Evolutionary conservation across 1,284 basidiomycete genomes (phyloP).

Genomic region (Pseudozyma hubeiensis): DNA sequence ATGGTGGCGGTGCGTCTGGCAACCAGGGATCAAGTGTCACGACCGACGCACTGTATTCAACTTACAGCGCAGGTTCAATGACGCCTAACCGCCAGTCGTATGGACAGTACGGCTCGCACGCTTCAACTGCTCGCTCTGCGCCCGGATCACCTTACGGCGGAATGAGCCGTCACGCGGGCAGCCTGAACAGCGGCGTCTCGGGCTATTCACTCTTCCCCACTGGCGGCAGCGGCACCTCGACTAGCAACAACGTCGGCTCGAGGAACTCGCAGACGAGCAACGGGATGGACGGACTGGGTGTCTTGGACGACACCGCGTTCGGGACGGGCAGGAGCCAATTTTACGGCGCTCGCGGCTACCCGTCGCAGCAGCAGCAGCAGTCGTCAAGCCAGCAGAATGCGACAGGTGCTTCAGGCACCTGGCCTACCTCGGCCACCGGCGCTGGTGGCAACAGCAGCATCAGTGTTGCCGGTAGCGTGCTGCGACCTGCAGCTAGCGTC

Average conservation of each 20-base stretch:
- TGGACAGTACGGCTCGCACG: slow-evolving; percentile 25
- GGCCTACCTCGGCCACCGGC: slow-evolving; percentile 14
- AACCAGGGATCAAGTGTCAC: slow-evolving; percentile 30
- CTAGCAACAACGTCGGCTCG: slow-evolving; percentile 6
- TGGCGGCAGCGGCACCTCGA: slow-evolving; percentile 17
- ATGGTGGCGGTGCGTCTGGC: slow-evolving; percentile 11
- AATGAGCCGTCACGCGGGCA: slow-evolving; percentile 35
- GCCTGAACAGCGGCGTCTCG: slow-evolving; percentile 21
- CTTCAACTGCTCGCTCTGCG: slow-evolving; percentile 36
- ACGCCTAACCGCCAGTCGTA: slow-evolving; percentile 40
- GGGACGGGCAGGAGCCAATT: slow-evolving; percentile 28
- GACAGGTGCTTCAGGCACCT: slow-evolving; percentile 11
- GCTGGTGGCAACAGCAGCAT: slow-evolving; percentile 13
- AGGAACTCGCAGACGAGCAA: slow-evolving; percentile 27
- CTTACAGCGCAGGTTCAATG: slow-evolving; percentile 36
- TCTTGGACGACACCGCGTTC: slow-evolving; percentile 32
- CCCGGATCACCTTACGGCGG: slow-evolving; percentile 52
- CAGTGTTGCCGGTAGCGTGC: slow-evolving; percentile 20
- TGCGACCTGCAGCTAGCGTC: slow-evolving; percentile 36
- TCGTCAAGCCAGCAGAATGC: slow-evolving; percentile 11
- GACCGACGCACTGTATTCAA: slow-evolving; percentile 35
- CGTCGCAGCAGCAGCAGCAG: slow-evolving; percentile 7
- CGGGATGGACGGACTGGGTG: slow-evolving; percentile 35
- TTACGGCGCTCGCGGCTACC: slow-evolving; percentile 40
- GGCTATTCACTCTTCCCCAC: slow-evolving; percentile 48